Evolutionary conservation across 75 land plant genomes (phyloP).

Genomic region (Sequoia sempervirens): DNA sequence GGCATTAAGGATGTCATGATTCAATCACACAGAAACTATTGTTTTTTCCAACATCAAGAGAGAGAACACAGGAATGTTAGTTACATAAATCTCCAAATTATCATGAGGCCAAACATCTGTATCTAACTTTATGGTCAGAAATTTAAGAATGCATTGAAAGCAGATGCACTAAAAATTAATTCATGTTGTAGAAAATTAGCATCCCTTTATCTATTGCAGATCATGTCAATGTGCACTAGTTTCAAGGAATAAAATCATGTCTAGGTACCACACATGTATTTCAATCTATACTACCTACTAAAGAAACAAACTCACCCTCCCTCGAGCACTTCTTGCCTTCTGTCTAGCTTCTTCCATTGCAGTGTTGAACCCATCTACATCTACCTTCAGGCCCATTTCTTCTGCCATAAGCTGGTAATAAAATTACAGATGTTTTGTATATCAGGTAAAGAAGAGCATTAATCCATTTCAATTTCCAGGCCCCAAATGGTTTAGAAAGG

Average conservation of each 20-base stretch:
- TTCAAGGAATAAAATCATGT: background rate
- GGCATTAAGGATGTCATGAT: background rate
- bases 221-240: background rate
- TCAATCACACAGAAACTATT: background rate
- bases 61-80: background rate
- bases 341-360: conserved; percentile 90
- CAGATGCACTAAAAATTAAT: background rate
- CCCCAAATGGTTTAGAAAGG: background rate
- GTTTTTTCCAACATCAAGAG: background rate
- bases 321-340: conserved; percentile 80
- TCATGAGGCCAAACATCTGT: background rate
- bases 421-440: conserved; percentile 1
- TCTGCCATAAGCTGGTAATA: conserved; percentile 85
- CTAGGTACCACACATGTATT: background rate
- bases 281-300: background rate
- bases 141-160: background rate
- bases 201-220: background rate
- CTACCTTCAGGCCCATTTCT: conserved; percentile 75
- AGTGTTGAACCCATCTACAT: conserved; percentile 67
- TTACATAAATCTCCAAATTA: background rate
- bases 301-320: conserved; percentile 40
- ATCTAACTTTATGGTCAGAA: background rate
- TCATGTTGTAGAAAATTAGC: background rate
- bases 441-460: background rate
- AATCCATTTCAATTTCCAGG: background rate